Conservation (phyloP, 2,329 filamentous ascomycete genomes). For the Dryadomyces quercivorus region DNA sequence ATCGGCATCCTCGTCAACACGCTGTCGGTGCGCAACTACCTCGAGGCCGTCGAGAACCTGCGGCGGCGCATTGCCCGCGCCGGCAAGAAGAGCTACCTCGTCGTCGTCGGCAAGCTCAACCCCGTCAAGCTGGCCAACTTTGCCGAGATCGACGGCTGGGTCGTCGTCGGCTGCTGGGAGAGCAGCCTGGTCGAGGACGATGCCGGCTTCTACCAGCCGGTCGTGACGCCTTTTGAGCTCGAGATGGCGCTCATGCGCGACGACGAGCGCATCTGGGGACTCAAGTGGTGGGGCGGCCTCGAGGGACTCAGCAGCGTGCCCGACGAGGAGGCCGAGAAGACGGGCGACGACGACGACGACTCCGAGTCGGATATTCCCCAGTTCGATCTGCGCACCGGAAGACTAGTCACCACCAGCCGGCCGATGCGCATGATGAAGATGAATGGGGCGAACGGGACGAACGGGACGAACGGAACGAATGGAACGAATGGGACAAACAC, state of each 20-base stretch:
- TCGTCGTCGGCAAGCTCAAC: constrained; percentile 94
- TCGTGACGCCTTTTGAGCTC: constrained; percentile 93
- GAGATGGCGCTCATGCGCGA: constrained; percentile 65
- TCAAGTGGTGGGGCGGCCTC: constrained; percentile 82
- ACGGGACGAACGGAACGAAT: constrained; percentile 3
- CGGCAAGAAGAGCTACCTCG: constrained; percentile 90
- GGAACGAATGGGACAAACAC: too few species aligned
- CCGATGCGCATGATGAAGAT: constrained; percentile 45
- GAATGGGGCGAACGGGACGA: constrained; percentile 11
- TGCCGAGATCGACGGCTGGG: constrained; percentile 88
- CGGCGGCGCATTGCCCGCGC: constrained; percentile 60
- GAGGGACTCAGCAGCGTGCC: constrained; percentile 39
- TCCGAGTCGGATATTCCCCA: constrained; percentile 61
- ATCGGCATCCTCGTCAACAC: constrained; percentile 96
- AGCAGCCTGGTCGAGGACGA: constrained; percentile 83
- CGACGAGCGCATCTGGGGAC: constrained; percentile 68
- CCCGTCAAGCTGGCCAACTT: constrained; percentile 95
- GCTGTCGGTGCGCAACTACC: constrained; percentile 80
- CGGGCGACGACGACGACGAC: constrained; percentile 38
- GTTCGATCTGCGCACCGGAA: constrained; percentile 83
- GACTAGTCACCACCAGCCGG: constrained; percentile 65
- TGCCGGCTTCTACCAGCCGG: constrained; percentile 68
- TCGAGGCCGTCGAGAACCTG: constrained; percentile 65
- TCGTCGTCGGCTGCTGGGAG: constrained; percentile 97
- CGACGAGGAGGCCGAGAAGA: constrained; percentile 13